Conservation (phyloP, 352 stramenopile species). For the Pythium guiyangense region DNA sequence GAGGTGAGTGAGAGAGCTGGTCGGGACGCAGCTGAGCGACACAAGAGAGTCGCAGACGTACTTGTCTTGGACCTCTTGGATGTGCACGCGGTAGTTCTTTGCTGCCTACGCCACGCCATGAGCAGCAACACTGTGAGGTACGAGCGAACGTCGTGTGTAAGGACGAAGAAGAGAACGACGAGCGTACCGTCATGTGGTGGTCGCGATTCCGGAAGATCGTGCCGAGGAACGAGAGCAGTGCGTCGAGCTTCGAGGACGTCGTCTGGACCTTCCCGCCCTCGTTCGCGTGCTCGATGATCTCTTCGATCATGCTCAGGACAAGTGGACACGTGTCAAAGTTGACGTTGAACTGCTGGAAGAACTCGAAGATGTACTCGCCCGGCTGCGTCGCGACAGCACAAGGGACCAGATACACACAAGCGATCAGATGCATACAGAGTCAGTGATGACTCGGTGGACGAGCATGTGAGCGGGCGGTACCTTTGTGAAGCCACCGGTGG, state of each 20-base stretch:
- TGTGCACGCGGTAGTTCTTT: conserved; percentile 84
- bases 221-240: conserved; percentile 76
- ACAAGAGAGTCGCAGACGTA: too few relatives aligned
- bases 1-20: too few relatives aligned
- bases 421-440: neutral
- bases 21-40: too few relatives aligned
- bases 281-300: too few relatives aligned
- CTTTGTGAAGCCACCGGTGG: conserved; percentile 77
- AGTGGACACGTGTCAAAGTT: conserved; percentile 87
- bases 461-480: conserved; percentile 19
- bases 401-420: too few relatives aligned
- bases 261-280: too few relatives aligned
- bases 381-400: conserved; percentile 28
- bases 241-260: conserved; percentile 72
- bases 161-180: too few relatives aligned
- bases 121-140: neutral
- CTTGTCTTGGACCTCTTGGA: conserved; percentile 86
- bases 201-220: conserved; percentile 86
- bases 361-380: conserved; percentile 88
- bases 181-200: conserved; percentile 61
- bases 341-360: conserved; percentile 89
- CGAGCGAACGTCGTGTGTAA: too few relatives aligned
- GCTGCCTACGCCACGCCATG: conserved; percentile 41
- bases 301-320: conserved; percentile 84
- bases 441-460: too few relatives aligned